Conservation (phyloP, 2,329 filamentous ascomycete species). For the Diaporthe citriasiana region DNA sequence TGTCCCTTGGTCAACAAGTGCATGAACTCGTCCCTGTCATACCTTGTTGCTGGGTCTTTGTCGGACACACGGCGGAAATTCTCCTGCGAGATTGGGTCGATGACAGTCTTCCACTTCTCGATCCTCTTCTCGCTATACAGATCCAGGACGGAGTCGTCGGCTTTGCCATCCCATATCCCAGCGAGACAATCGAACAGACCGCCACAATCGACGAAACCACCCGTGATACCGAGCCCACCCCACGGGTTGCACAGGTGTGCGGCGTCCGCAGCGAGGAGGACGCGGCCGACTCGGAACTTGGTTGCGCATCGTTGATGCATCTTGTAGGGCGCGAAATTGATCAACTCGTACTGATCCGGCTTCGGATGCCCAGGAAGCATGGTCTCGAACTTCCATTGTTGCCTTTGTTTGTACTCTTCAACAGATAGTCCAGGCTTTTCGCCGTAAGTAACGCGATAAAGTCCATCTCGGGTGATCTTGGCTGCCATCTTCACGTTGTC, state of each 20-base stretch:
- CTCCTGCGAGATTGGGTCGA: slow-evolving; percentile 58
- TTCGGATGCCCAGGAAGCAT: slow-evolving; percentile 73
- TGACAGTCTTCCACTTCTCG: slow-evolving; percentile 60
- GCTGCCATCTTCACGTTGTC: slow-evolving; percentile 66
- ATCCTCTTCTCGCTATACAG: slow-evolving; percentile 61
- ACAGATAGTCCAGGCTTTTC: slow-evolving; percentile 66
- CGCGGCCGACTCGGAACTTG: slow-evolving; percentile 68
- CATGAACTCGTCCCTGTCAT: slow-evolving; percentile 57
- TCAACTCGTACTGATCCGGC: slow-evolving; percentile 68
- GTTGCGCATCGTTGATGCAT: slow-evolving; percentile 73
- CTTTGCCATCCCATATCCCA: slow-evolving; percentile 59
- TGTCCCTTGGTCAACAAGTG: slow-evolving; percentile 55
- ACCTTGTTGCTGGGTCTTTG: slow-evolving; percentile 55
- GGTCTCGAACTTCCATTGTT: slow-evolving; percentile 67
- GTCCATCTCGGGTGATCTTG: slow-evolving; percentile 68
- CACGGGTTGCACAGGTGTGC: slow-evolving; percentile 69
- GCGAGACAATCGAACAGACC: slow-evolving; percentile 72
- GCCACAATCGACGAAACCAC: slow-evolving; percentile 74
- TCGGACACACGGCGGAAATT: slow-evolving; percentile 61
- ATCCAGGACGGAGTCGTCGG: slow-evolving; percentile 60
- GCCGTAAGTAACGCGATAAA: slow-evolving; percentile 76
- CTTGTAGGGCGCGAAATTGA: slow-evolving; percentile 71
- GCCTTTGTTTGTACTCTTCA: slow-evolving; percentile 67
- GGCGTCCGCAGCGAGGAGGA: slow-evolving; percentile 72
- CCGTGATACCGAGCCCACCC: slow-evolving; percentile 74